A percentile compares a stretch with the other conserved stretches of the same genome.
Conservation (phyloP, 2,329 filamentous ascomycete genomes). For the Alternaria gansuensis region DNA sequence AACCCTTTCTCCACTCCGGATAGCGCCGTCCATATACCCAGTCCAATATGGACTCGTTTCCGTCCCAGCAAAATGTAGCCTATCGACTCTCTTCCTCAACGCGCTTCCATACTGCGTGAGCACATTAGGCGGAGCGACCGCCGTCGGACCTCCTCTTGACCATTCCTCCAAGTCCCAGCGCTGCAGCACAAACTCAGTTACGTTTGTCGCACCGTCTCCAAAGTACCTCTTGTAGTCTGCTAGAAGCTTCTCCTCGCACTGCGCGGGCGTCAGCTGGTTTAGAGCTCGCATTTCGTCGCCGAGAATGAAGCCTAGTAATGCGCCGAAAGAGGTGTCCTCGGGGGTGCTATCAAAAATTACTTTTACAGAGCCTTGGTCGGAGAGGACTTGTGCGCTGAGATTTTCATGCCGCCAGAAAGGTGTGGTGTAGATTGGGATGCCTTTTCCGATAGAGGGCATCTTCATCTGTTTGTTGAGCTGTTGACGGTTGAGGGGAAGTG, state of each 20-base stretch:
- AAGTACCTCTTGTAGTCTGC: slow-evolving; percentile 30
- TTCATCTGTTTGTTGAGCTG: slow-evolving; percentile 48
- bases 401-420: slow-evolving; percentile 59
- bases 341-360: slow-evolving; percentile 35
- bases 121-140: slow-evolving; percentile 26
- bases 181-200: slow-evolving; percentile 32
- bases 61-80: slow-evolving; percentile 64
- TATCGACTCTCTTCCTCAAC: slow-evolving; percentile 38
- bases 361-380: slow-evolving; percentile 21
- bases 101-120: slow-evolving; percentile 25
- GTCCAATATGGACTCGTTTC: slow-evolving; percentile 64
- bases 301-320: slow-evolving; percentile 37
- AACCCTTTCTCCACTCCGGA: slow-evolving; percentile 60
- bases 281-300: slow-evolving; percentile 32
- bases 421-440: slow-evolving; percentile 57
- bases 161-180: slow-evolving; percentile 39
- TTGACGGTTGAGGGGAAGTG: slow-evolving; percentile 56
- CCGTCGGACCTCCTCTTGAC: slow-evolving; percentile 29
- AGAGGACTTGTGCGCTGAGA: slow-evolving; percentile 54
- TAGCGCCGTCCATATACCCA: slow-evolving; percentile 68
- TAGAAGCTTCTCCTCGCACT: slow-evolving; percentile 18
- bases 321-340: slow-evolving; percentile 28
- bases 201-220: slow-evolving; percentile 20
- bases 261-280: slow-evolving; percentile 8
- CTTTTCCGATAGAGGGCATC: slow-evolving; percentile 63